Base-by-base conservation (phyloP, 495 filamentous ascomycete genomes). In the Penicillium subrubescens region DNA sequence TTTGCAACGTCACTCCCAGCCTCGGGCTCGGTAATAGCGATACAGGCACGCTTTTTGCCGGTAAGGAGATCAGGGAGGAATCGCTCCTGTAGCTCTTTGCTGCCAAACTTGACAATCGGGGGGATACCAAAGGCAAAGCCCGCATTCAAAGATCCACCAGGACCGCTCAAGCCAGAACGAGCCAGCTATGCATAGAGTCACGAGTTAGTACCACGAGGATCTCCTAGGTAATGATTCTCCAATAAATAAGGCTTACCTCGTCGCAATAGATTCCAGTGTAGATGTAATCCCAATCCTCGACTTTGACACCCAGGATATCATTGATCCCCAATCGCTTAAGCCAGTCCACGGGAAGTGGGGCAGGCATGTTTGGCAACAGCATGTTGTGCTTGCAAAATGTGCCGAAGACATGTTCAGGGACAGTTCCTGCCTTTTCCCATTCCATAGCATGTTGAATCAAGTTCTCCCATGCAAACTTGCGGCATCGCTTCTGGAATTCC, bases 11-110 rank as follows among this genome's bases (percentile, higher is more conserved):
- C 90, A 64, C 82, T 86, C 3, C 90, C 90, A 5, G 88, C 88
- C 31, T 83, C 84, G 0, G 90, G 90, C 72, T 93, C 90, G 0
- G 90, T 93, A 70, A 93, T 92, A 5, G 89, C 90, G 58, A 93
- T 91, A 67, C 90, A 93, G 4, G 77, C 77, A 41, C 90, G 79
- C 74, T 86, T 89, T 68, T 81, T 81, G 19, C 89, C 89, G 5
- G 81, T 84, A n/a, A 92, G 76, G 2, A 91, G 74, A 34, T 89
- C 88, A 0, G 89, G 88, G 35, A 92, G 74, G 61, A 87, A 85
- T 2, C 81, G 75, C 65, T 89, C 87, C 72, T 92, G 84, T 43
- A 92, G 71, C 60, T 83, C 67, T 21, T 69, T 63, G 65, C 80
- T 85, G 0, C 86, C 89, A 71, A 87, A 92, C 66, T 92, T 90